phyloP scores from a whole-genome alignment of 2,329 filamentous ascomycete species.

The Aaosphaeria pasadenensis region DNA sequence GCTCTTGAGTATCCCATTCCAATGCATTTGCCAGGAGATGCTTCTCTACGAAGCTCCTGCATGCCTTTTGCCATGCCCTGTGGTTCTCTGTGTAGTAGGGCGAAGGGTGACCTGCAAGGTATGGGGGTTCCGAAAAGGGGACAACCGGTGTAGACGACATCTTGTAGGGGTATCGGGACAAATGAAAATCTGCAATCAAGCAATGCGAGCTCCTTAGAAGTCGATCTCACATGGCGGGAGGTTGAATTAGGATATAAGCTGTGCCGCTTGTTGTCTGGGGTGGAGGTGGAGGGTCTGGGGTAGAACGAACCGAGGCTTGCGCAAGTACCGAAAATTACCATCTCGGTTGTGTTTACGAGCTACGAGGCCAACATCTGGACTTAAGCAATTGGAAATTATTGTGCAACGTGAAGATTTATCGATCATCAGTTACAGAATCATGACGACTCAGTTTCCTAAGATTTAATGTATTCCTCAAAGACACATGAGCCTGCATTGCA shows the following conservation, averaged over 20 bases:
- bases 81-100: constrained; percentile 69
- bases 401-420: too few relatives aligned
- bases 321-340: background rate
- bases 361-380: too few relatives aligned
- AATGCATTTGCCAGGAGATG: constrained; percentile 61
- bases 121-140: constrained; percentile 73
- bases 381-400: too few relatives aligned
- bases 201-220: constrained; percentile 1
- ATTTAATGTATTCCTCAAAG: too few relatives aligned
- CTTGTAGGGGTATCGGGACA: constrained; percentile 1
- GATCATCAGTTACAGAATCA: too few relatives aligned
- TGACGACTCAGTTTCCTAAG: too few relatives aligned
- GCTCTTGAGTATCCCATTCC: constrained; percentile 68
- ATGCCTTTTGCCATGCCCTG: constrained; percentile 63
- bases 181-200: background rate
- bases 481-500: too few relatives aligned
- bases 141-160: constrained; percentile 39
- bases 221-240: constrained; percentile 3
- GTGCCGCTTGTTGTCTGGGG: background rate
- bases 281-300: background rate
- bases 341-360: too few relatives aligned
- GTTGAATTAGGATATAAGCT: constrained; percentile 4
- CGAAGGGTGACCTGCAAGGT: constrained; percentile 66
- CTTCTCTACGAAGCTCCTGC: constrained; percentile 63
- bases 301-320: constrained; percentile 3